Evolutionary conservation across 2,329 filamentous ascomycete genomes (phyloP).

Genomic region (Trichoderma citrinoviride): DNA sequence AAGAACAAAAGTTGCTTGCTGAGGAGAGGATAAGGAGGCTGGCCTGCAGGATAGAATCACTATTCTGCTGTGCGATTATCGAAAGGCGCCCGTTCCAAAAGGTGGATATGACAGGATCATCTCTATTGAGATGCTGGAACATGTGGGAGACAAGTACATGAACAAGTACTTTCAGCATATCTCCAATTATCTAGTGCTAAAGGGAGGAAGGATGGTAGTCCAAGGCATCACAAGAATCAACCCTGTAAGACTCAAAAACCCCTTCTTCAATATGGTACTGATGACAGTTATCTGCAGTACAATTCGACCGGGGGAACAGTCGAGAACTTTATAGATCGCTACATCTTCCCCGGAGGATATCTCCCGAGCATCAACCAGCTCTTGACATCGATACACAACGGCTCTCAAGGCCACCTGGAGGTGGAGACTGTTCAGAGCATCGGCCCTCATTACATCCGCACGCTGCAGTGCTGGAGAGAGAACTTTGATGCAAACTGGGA

Average conservation of each 20-base stretch:
- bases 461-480: constrained; percentile 65
- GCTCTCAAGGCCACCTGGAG: constrained; percentile 59
- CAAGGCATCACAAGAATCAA: constrained; percentile 66
- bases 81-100: constrained; percentile 53
- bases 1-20: constrained; percentile 65
- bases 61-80: constrained; percentile 66
- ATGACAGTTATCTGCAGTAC: neutral
- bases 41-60: constrained; percentile 59
- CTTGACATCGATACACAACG: constrained; percentile 57
- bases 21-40: constrained; percentile 61
- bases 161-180: constrained; percentile 65
- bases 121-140: constrained; percentile 75
- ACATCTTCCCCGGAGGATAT: constrained; percentile 77
- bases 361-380: constrained; percentile 58
- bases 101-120: constrained; percentile 65
- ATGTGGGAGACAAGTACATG: constrained; percentile 65
- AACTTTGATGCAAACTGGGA: constrained; percentile 49
- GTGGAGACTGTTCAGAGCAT: constrained; percentile 69
- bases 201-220: constrained; percentile 65
- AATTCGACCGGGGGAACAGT: neutral
- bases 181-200: constrained; percentile 59
- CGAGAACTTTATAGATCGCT: constrained; percentile 32
- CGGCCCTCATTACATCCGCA: constrained; percentile 69
- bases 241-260: neutral
- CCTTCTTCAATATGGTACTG: neutral